phyloP scores from a whole-genome alignment of 2,329 filamentous ascomycete species.

The Alternaria sp. region DNA sequence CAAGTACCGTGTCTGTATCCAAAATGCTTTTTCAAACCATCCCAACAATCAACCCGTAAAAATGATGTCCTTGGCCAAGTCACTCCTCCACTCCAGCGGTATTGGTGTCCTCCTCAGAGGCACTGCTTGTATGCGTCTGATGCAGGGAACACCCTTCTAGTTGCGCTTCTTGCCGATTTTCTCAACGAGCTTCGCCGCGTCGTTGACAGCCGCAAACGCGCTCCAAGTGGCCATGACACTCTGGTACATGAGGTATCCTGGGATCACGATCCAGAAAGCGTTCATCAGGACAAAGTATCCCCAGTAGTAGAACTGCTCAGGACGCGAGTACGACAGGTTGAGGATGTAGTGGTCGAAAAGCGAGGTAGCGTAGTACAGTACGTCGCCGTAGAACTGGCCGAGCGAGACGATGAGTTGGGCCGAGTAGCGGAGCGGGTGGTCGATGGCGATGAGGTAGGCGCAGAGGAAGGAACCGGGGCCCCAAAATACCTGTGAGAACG shows the following conservation, averaged over 20 bases:
- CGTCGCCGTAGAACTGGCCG: conserved; percentile 69
- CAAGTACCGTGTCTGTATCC: neutral
- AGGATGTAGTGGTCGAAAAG: conserved; percentile 65
- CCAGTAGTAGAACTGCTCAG: conserved; percentile 70
- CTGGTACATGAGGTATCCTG: conserved; percentile 47
- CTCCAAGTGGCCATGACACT: conserved; percentile 41
- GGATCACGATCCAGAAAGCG: conserved; percentile 69
- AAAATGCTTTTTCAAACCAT: neutral
- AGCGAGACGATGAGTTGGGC: conserved; percentile 66
- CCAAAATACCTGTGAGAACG: conserved; percentile 61
- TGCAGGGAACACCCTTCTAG: conserved; percentile 20
- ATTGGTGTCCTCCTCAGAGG: neutral
- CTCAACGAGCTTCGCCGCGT: conserved; percentile 42
- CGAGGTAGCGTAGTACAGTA: conserved; percentile 69
- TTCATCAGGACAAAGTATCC: conserved; percentile 71
- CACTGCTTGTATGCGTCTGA: neutral
- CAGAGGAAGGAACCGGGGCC: conserved; percentile 66
- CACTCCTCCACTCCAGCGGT: neutral
- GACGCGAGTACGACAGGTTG: conserved; percentile 63
- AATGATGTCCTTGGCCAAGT: neutral
- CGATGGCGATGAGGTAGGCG: conserved; percentile 60
- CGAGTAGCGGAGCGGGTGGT: conserved; percentile 64
- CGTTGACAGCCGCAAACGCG: conserved; percentile 45
- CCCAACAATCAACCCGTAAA: neutral
- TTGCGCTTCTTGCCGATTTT: conserved; percentile 36